Base-by-base conservation (phyloP, 2,329 filamentous ascomycete genomes). In the Aureobasidium sp. region DNA sequence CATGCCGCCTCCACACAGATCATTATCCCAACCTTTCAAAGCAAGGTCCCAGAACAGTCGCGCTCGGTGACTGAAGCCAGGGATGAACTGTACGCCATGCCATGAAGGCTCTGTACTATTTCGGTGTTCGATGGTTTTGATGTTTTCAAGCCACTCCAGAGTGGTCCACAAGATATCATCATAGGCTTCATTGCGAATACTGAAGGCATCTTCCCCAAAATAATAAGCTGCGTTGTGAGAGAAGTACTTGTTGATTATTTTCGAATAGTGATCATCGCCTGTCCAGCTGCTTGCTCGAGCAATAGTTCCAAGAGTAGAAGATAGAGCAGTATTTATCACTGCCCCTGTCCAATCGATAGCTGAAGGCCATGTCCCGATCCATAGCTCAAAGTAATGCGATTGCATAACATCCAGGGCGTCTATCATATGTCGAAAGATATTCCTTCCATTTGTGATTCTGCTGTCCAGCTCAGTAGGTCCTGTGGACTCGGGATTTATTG, bases 81-180 rank as follows among this genome's bases (percentile, higher is more conserved):
- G 82, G n/a, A 83, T 80, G 79, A 91, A 96, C 67, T 88, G 82
- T 30, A 82, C 81, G 1, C 90, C 93, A 70, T 96, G 86, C 88
- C 91, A 97, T 3, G 49, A 37, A 32, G 14, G 39, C 34, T 29
- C 37, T 2, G 78, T 74, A 2, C 83, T 84, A n/a, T 61, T 48
- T 70, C 95, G 90, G n/a, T 81, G 76, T 36, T 85, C 77, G 57
- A 93, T 83, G 70, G 96, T 91, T 66, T 88, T 86, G 65, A 91
- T 82, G 53, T 84, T 84, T 71, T 96, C 90, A 58, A 97, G 77
- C 92, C 93, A 97, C 64, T 88, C 90, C 41, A 97, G 80, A 2
- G 95, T 91, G 1, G 97, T 91, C 93, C 93, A 97, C 3, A 96
- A 82, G 77, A 96, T 96, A 72, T 97, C 93, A 70, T 97, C 93